These are phyloP conservation scores for Casuarina equisetifolia DNA, from an alignment of 306 rosid species.

Conservation along the genomic window DNA sequence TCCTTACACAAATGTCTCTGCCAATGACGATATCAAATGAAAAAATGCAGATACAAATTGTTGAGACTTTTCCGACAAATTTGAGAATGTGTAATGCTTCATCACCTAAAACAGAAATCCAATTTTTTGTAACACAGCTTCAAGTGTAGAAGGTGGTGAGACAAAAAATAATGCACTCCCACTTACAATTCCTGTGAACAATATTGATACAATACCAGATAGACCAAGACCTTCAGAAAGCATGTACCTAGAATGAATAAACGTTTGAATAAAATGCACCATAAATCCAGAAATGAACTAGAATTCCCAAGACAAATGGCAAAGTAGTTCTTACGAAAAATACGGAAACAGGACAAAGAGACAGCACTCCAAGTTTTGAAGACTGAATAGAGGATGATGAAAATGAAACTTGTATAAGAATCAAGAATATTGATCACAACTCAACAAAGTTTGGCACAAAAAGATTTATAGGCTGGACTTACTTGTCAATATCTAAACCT, in stretches of 20 bases:
- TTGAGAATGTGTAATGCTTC: constrained; percentile 93
- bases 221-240: constrained; percentile 96
- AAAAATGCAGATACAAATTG: constrained; percentile 86
- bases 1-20: constrained; percentile 96
- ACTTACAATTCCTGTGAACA: constrained; percentile 96
- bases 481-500: constrained; percentile 97
- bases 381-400: constrained; percentile 53
- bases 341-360: constrained; percentile 97
- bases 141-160: constrained; percentile 15
- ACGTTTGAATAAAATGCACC: constrained; percentile 23
- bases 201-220: constrained; percentile 94
- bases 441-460: constrained; percentile 23
- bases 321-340: constrained; percentile 78
- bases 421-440: constrained; percentile 24
- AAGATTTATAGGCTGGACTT: constrained; percentile 36
- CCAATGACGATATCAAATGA: constrained; percentile 91
- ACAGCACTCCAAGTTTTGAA: constrained; percentile 97
- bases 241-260: constrained; percentile 68
- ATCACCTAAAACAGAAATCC: constrained; percentile 67
- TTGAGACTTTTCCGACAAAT: constrained; percentile 92
- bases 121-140: constrained; percentile 22
- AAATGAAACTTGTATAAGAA: constrained; percentile 25
- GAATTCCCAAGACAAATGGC: constrained; percentile 17
- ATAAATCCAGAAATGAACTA: constrained; percentile 13
- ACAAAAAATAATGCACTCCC: constrained; percentile 16